phyloP scores from a whole-genome alignment of 2,329 filamentous ascomycete species.

The Fusarium sp. region DNA sequence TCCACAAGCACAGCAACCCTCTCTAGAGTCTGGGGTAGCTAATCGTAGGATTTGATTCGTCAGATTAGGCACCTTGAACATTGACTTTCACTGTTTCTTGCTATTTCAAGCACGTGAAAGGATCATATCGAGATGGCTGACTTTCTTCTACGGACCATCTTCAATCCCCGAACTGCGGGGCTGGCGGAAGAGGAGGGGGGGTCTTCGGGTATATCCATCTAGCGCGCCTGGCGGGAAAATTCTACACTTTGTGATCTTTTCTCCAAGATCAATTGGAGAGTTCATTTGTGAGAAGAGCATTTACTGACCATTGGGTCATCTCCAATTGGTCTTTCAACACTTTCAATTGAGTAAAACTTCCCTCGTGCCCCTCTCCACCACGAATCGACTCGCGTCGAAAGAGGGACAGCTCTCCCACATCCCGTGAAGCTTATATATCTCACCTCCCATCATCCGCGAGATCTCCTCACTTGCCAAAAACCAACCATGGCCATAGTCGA shows the following conservation, averaged over 20 bases:
- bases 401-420: background rate
- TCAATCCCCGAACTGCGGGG: conserved; percentile 28
- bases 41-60: conserved; percentile 13
- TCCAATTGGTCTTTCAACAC: background rate
- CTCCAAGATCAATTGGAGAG: background rate
- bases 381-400: background rate
- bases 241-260: background rate
- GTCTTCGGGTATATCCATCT: background rate
- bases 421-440: background rate
- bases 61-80: background rate
- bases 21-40: conserved; percentile 4
- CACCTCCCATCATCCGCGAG: background rate
- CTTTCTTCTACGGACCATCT: conserved; percentile 4
- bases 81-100: background rate
- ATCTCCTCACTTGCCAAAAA: background rate
- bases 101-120: background rate
- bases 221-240: conserved; percentile 1
- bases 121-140: background rate
- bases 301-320: background rate
- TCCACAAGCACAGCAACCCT: background rate
- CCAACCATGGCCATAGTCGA: conserved; percentile 45
- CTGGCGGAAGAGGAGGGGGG: background rate
- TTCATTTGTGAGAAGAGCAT: background rate
- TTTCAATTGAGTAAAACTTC: background rate
- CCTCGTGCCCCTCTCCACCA: too few relatives aligned